Base-by-base conservation (phyloP, 495 filamentous ascomycete genomes). In the Chaetomium tenue region DNA sequence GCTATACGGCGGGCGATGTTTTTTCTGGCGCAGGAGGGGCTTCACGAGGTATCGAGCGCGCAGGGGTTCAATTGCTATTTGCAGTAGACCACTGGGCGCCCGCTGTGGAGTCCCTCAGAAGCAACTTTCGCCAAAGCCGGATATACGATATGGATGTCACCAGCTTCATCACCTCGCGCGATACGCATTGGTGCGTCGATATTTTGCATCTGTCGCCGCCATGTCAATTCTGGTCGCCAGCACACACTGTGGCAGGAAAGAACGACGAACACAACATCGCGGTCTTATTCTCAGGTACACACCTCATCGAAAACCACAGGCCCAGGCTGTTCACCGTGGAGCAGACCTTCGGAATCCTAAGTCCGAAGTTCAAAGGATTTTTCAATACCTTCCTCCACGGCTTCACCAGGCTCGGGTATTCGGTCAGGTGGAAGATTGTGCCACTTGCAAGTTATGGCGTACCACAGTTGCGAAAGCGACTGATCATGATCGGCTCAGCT, bases 261-360 rank as follows among this genome's bases (percentile, higher is more conserved):
- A 80, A 90, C 44, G 92, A 95, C 54, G 91, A 93, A 3, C 78
- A 74, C 7, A 96, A 96, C 61, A 85, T 84, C 0, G 88, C 88
- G 0, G 84, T 87, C 0, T 75, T 93, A 0, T 92, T 89, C 67
- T 85, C 86, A 0, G 84, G 89, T 6, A 72, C 72, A 0, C 71
- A 83, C 12, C 72, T 94, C 0, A 73, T 97, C 1, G 69, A 80
- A 20, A 83, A 82, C 25, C 69, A 80, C 0, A 86, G 80, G 5
- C 91, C 93, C 0, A 81, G 92, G 0, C 63, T 96, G 0, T 84
- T 90, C 2, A 98, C 92, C 0, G 76, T 97, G 13, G 94, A 98
- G 66, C 90, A 97, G 65, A 96, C 93, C 0, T 86, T 83, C 52
- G 92, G 91, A 0, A 77, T 86, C 9, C 64, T 82, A 3, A 75